These are phyloP conservation scores for Fusarium verticillioides DNA, from an alignment of 2,329 filamentous ascomycete genomes.

Conservation along the genomic window DNA sequence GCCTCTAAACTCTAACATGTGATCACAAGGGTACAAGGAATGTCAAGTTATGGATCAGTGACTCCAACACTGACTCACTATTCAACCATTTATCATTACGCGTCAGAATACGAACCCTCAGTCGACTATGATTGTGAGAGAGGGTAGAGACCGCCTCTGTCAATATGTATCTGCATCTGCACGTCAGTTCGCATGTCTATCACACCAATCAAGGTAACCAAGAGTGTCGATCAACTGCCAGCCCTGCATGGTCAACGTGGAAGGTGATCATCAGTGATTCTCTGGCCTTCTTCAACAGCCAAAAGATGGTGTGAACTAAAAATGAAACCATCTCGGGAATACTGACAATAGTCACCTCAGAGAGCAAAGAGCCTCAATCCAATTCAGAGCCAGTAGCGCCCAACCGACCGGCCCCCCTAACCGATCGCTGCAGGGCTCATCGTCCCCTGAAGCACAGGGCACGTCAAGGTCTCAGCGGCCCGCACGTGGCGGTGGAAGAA, in stretches of 20 bases:
- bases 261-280: background rate
- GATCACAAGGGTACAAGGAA: slow-evolving; percentile 7
- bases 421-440: slow-evolving; percentile 38
- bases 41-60: background rate
- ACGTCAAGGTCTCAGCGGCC: slow-evolving; percentile 5
- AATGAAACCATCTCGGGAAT: background rate
- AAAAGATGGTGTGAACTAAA: slow-evolving; percentile 16
- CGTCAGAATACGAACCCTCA: slow-evolving; percentile 23
- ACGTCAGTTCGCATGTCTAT: slow-evolving; percentile 31
- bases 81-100: slow-evolving; percentile 12
- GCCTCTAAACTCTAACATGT: slow-evolving; percentile 32
- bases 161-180: slow-evolving; percentile 25
- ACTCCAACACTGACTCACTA: slow-evolving; percentile 5
- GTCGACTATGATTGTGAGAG: background rate
- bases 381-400: background rate
- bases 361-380: slow-evolving; percentile 5
- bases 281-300: background rate
- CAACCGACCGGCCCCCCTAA: background rate
- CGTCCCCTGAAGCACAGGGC: slow-evolving; percentile 38
- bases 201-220: slow-evolving; percentile 15
- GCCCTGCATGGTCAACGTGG: slow-evolving; percentile 21
- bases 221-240: slow-evolving; percentile 38
- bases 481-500: slow-evolving; percentile 39
- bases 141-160: background rate
- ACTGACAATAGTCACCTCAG: background rate